Evolutionary conservation across 257 asterid genomes (phyloP).

Genomic region (Cinchona pubescens): DNA sequence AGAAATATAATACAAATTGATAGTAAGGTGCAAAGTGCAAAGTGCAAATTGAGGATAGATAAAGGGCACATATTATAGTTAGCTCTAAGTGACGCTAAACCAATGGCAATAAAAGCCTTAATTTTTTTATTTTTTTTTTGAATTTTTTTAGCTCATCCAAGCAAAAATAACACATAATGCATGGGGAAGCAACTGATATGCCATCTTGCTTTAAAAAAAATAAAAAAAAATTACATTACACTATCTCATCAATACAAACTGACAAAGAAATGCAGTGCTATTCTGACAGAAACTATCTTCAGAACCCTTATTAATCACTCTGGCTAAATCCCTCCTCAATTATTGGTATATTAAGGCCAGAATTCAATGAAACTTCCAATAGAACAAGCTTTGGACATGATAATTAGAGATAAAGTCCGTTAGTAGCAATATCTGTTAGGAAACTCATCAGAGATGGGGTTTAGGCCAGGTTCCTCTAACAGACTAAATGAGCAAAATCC

Average conservation of each 20-base stretch:
- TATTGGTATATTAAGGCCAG: background rate
- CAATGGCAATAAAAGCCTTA: background rate
- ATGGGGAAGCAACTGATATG: background rate
- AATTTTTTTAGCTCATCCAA: background rate
- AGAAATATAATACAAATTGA: background rate
- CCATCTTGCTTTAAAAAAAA: background rate
- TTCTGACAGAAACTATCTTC: background rate
- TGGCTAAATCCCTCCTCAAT: background rate
- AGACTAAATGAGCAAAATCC: constrained; percentile 86
- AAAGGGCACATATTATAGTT: too few species aligned
- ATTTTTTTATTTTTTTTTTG: background rate
- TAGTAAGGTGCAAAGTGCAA: too few species aligned
- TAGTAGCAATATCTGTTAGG: constrained; percentile 51
- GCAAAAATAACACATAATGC: background rate
- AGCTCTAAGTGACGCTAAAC: background rate
- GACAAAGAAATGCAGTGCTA: background rate
- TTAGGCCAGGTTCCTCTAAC: constrained; percentile 64
- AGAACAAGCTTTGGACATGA: constrained; percentile 5
- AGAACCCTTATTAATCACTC: background rate
- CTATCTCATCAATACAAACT: background rate
- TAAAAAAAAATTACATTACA: background rate
- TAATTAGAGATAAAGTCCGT: constrained; percentile 35
- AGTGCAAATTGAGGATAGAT: too few species aligned
- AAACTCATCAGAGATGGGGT: constrained; percentile 53
- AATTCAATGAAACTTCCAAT: background rate